These are phyloP conservation scores for Morella rubra DNA, from an alignment of 306 rosid species.

Conservation along the genomic window DNA sequence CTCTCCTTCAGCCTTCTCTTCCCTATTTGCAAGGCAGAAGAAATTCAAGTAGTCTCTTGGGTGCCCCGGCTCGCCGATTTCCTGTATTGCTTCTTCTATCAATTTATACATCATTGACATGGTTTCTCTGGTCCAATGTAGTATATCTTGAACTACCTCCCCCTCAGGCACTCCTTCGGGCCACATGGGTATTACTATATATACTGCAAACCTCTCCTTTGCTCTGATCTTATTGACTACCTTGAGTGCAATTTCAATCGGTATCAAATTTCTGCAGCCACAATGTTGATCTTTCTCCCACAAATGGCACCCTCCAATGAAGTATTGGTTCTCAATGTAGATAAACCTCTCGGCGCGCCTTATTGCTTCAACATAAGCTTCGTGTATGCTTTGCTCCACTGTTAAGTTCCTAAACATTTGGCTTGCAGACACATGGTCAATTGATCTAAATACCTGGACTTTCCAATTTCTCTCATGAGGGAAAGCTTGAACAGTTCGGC, in stretches of 20 bases:
- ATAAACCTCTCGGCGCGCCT: constrained; percentile 80
- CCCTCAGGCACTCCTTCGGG: constrained; percentile 91
- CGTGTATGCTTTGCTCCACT: constrained; percentile 86
- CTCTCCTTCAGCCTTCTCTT: constrained; percentile 54
- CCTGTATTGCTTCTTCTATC: constrained; percentile 79
- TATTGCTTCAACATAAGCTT: constrained; percentile 84
- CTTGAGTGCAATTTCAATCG: constrained; percentile 85
- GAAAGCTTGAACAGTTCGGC: constrained; percentile 35
- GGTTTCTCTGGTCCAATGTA: constrained; percentile 86
- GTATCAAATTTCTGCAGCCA: constrained; percentile 83
- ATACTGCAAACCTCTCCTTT: constrained; percentile 77
- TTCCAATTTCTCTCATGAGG: constrained; percentile 57
- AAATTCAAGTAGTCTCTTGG: constrained; percentile 91
- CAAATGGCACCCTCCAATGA: constrained; percentile 84
- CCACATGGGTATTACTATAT: constrained; percentile 95
- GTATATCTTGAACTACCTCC: constrained; percentile 78
- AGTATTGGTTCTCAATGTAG: constrained; percentile 90
- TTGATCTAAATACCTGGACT: constrained; percentile 85
- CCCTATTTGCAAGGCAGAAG: constrained; percentile 93
- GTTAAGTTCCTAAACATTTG: constrained; percentile 62
- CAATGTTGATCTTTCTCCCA: constrained; percentile 72
- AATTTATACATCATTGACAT: constrained; percentile 83
- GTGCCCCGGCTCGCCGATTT: constrained; percentile 58
- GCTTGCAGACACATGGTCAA: constrained; percentile 69
- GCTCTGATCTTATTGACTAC: constrained; percentile 73